phyloP scores from a whole-genome alignment of 768 basidiomycete species.

The Podaxis sp. region DNA sequence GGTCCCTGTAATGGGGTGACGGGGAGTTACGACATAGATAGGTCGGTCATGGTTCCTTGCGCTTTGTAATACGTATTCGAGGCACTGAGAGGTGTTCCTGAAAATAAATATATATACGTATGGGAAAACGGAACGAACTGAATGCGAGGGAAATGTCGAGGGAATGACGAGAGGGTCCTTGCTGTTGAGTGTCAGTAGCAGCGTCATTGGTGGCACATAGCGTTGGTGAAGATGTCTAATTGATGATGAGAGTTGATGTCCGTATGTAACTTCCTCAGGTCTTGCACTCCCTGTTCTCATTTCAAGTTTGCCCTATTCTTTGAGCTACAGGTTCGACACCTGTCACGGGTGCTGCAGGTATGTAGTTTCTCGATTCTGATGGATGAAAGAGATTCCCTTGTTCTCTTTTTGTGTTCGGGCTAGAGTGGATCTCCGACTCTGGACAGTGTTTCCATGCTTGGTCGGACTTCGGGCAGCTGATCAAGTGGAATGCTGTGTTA shows the following conservation, averaged over 20 bases:
- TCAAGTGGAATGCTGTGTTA: not conserved
- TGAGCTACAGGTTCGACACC: not conserved
- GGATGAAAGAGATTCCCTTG: not conserved
- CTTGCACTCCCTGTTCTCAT: not conserved
- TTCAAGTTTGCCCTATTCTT: not conserved
- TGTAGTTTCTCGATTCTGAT: conserved; percentile 4
- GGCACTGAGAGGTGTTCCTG: not conserved
- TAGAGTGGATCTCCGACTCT: not conserved
- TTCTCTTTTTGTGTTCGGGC: conserved; percentile 9
- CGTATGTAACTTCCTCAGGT: not conserved
- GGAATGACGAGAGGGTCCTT: not conserved
- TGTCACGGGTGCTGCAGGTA: not conserved
- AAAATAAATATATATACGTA: not conserved
- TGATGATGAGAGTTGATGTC: conserved; percentile 1
- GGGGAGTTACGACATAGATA: not conserved
- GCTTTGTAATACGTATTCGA: not conserved
- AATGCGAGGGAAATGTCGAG: not conserved
- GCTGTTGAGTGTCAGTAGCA: not conserved
- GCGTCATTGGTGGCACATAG: not conserved
- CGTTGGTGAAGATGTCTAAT: not conserved
- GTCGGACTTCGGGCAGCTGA: not conserved
- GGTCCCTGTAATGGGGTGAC: not conserved
- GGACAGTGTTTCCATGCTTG: not conserved
- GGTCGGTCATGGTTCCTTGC: not conserved
- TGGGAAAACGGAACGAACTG: not conserved